These are phyloP conservation scores for Vitis labrusca DNA, from an alignment of 164 flowering plant genomes.

Conservation along the genomic window DNA sequence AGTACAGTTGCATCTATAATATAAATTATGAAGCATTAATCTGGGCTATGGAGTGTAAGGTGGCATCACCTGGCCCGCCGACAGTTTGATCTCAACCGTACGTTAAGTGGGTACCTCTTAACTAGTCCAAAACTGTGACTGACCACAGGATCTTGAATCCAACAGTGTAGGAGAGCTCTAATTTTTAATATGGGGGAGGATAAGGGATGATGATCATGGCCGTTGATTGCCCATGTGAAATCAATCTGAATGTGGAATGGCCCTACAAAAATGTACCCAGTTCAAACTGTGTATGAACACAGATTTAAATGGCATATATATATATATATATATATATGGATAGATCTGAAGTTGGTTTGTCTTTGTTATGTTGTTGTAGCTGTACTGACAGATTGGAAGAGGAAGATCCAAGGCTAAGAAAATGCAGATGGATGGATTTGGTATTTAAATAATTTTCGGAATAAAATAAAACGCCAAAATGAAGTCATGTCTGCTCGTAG, in stretches of 20 bases:
- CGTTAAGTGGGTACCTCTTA: slow-evolving; percentile 25
- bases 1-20: slow-evolving; percentile 25
- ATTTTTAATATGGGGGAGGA: no score
- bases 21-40: slow-evolving; percentile 5
- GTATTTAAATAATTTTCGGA: neutral
- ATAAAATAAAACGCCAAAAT: neutral
- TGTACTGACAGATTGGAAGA: slow-evolving; percentile 14
- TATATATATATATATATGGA: no score
- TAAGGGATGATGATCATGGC: slow-evolving; percentile 11
- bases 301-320: no score
- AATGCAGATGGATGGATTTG: no score
- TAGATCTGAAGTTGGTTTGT: no score
- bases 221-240: slow-evolving; percentile 18
- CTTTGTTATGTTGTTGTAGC: neutral
- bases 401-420: neutral
- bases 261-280: slow-evolving; percentile 8
- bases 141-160: slow-evolving; percentile 18
- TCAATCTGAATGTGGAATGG: neutral
- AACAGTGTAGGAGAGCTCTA: neutral
- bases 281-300: neutral
- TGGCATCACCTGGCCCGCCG: slow-evolving; percentile 29
- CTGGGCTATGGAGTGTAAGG: slow-evolving; percentile 4
- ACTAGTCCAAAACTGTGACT: slow-evolving; percentile 13
- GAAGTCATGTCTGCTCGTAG: slow-evolving; percentile 16
- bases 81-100: slow-evolving; percentile 33